Evolutionary conservation across 192 early-diverging fungal genomes (phyloP).

Genomic region (Coemansia sp.): DNA sequence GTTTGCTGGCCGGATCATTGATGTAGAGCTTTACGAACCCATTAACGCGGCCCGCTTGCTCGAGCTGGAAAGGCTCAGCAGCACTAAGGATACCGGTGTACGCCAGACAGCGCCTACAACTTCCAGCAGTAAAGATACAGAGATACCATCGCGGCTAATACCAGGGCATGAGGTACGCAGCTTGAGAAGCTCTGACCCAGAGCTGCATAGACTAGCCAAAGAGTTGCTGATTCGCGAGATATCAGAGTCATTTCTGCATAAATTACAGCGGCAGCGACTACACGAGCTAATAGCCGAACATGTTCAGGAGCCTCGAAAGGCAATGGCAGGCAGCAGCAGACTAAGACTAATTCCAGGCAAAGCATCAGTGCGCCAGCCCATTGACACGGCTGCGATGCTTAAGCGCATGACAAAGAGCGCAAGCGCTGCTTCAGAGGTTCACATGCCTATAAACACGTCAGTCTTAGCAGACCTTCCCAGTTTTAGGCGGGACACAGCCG

Average conservation of each 20-base stretch:
- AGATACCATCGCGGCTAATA: no score
- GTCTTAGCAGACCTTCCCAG: constrained; percentile 45
- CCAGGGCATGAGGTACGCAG: constrained; percentile 24
- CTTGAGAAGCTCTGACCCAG: constrained; percentile 20
- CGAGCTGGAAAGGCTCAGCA: constrained; percentile 19
- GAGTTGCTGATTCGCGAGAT: constrained; percentile 49
- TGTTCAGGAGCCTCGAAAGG: constrained; percentile 1
- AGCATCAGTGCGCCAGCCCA: constrained; percentile 4
- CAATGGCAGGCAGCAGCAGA: neutral
- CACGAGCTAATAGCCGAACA: constrained; percentile 19
- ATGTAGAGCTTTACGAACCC: constrained; percentile 48
- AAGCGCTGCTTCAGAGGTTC: constrained; percentile 10
- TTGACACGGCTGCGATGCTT: constrained; percentile 33
- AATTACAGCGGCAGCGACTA: constrained; percentile 28
- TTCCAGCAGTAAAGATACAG: neutral
- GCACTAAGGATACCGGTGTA: neutral
- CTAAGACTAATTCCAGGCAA: neutral
- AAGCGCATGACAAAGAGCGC: constrained; percentile 31
- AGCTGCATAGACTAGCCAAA: constrained; percentile 19
- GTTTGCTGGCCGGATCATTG: constrained; percentile 36
- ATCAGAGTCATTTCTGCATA: constrained; percentile 36
- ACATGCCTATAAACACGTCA: constrained; percentile 21
- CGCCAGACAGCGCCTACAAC: neutral
- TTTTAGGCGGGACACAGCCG: constrained; percentile 27
- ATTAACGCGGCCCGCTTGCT: constrained; percentile 8